Evolutionary conservation across 257 asterid species (phyloP), one percentile per base, ranked within the genome.

Genomic region (Verbena officinalis): DNA sequence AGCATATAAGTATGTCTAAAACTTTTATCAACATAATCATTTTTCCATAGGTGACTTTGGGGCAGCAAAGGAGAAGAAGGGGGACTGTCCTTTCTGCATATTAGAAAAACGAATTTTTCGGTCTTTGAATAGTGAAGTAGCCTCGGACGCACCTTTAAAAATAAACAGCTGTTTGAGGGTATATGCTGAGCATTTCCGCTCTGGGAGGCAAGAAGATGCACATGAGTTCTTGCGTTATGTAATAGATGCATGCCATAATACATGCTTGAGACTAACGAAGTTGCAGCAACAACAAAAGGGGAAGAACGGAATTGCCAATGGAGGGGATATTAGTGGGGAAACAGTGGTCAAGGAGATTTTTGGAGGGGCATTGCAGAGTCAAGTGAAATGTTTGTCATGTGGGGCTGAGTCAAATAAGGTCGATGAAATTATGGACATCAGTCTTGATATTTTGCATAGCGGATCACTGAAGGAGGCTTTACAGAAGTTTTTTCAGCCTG

Each of bases 201-300:
- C 67, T 5, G 98, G 98, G 75, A 82, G 95, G 76, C 98, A 92
- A 71, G 98, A 92, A 76, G 98, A 92, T 76, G 98, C 98, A 11
- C 98, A 92, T 77, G 99, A 94, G 75, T 94, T 94, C 74, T 80
- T 94, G 89, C 93, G 95, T 27, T 94, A 94, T 81, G 98, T 94
- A 72, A 94, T 94, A 50, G 99, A 90, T 72, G 91, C 96, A 14
- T 94, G 99, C 74, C 99, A 94, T 72, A 83, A 91, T 61, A 83
- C 98, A 9, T 94, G 99, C 70, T 78, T 94, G 80, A 83, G 95
- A 79, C 67, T 89, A 75, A 88, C 83, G 85, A 94, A 88, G 78
- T 79, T 90, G 73, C 96, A 88, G 68, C 85, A 74, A 68, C 86
- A 73, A 38, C 89, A 81, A 56, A 77, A 80, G 70, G 77, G 82